Evolutionary conservation across 768 basidiomycete species (phyloP), one percentile per base, ranked within the genome.

Genomic region (Mycena vitilis): DNA sequence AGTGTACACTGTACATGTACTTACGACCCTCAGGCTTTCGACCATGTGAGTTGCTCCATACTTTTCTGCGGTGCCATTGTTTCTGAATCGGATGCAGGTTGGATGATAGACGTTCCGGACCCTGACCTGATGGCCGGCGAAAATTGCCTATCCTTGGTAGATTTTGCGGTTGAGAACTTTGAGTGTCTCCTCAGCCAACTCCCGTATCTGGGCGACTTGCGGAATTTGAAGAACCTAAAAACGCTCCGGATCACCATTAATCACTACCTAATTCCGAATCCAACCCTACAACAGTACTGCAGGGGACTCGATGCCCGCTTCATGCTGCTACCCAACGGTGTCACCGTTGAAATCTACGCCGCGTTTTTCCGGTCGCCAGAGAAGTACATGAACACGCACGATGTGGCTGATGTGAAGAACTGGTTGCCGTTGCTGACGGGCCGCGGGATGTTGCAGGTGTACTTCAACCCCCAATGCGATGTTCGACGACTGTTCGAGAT

Each of bases 211-310:
- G 60, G 38, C 38, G 20, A 40, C 37, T 34, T 61, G 37, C 2
- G n/a, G 10, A 61, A 61, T n/a, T 23, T 61, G 38, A 52, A 30
- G 25, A 40, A 38, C 38, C 18, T 61, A 15, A 52, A 61, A 34
- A 61, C 23, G 15, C 11, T 52, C 22, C 22, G 38, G 2, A 61
- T 61, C 5, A 40, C 60, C 1, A 8, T 61, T 15, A 1, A 11
- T 5, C 11, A 16, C 25, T 0, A 38, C 16, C 7, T 52, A 16
- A 18, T 20, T 25, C 2, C 8, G 22, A 20, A 51, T 15, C 2
- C 1, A 8, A 2, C 8, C 6, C 13, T 38, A n/a, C 12, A 38
- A 0, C 23, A n/a, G 7, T 13, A 42, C 9, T 61, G 60, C 37
- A 9, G 6, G 1, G 4, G 18, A 25, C 47, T 60, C 15, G 60